Percentiles rank a stretch among this genome's conserved stretches.
Conservation (phyloP, 352 stramenopile species). For the Globisporangium apiculatum region DNA sequence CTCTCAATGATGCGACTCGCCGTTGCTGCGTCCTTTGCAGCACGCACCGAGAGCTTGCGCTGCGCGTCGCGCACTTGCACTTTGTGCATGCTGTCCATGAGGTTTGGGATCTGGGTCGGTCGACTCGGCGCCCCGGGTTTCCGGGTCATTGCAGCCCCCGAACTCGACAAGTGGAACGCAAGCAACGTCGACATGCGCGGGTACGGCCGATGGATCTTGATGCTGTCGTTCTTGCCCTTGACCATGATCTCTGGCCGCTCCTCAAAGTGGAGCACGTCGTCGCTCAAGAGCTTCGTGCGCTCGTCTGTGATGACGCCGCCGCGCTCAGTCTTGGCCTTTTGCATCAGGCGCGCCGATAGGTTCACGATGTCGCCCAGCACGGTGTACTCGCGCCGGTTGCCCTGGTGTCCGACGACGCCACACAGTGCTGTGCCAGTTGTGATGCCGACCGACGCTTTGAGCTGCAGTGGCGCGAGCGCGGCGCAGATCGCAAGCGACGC, state of each 20-base stretch:
- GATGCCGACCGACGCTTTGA: slow-evolving; percentile 89
- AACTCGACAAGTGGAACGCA: slow-evolving; percentile 54
- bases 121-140: slow-evolving; percentile 1
- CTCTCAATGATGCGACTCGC: slow-evolving; percentile 52
- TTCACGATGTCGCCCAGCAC: slow-evolving; percentile 94
- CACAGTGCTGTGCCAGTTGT: slow-evolving; percentile 90
- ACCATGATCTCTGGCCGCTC: slow-evolving; percentile 83
- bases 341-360: slow-evolving; percentile 89
- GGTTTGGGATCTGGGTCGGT: slow-evolving; percentile 51
- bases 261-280: slow-evolving; percentile 88
- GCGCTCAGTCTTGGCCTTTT: slow-evolving; percentile 78
- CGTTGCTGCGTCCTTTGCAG: slow-evolving; percentile 36
- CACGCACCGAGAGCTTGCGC: slow-evolving; percentile 44
- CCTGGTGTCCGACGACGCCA: slow-evolving; percentile 87
- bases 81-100: slow-evolving; percentile 86
- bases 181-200: slow-evolving; percentile 81
- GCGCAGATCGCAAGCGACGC: slow-evolving; percentile 82
- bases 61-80: slow-evolving; percentile 79
- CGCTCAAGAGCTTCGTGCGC: slow-evolving; percentile 72
- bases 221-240: slow-evolving; percentile 90
- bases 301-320: slow-evolving; percentile 87
- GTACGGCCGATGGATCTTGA: slow-evolving; percentile 85
- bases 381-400: slow-evolving; percentile 90
- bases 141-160: not conserved
- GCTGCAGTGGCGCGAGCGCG: slow-evolving; percentile 42